Conservation (phyloP, 352 stramenopile species). For the Globisporangium perplexum region DNA sequence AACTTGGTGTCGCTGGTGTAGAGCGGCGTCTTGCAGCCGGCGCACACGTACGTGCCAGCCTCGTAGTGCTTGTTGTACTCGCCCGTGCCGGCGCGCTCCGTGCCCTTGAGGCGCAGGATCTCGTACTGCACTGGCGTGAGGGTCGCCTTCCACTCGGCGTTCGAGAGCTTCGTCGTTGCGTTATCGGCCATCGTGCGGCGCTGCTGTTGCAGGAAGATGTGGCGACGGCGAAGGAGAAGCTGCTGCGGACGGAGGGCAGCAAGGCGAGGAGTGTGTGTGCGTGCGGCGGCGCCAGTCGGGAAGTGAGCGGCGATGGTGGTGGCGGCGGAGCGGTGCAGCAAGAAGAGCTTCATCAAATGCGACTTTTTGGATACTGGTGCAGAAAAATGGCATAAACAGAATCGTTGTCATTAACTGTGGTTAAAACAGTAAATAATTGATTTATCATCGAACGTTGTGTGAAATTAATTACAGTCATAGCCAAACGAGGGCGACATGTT, state of each 20-base stretch:
- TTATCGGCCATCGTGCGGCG: slow-evolving; percentile 39
- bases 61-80: slow-evolving; percentile 89
- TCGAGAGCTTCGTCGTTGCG: slow-evolving; percentile 31
- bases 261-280: background rate
- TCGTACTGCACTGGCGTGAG: slow-evolving; percentile 79
- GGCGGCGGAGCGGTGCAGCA: background rate
- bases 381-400: too few relatives aligned
- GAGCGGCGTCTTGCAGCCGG: slow-evolving; percentile 80
- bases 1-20: slow-evolving; percentile 90
- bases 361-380: too few relatives aligned
- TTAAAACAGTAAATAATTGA: too few relatives aligned
- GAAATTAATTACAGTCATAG: too few relatives aligned
- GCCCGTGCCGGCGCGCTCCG: slow-evolving; percentile 81
- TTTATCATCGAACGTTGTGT: too few relatives aligned
- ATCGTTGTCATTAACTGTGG: too few relatives aligned
- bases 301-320: background rate
- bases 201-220: background rate
- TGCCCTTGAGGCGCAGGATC: slow-evolving; percentile 88
- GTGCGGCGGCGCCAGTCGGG: background rate
- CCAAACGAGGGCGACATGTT: too few relatives aligned
- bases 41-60: slow-evolving; percentile 83
- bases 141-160: slow-evolving; percentile 78
- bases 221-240: background rate
- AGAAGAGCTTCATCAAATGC: too few relatives aligned
- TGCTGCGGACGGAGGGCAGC: too few relatives aligned